A percentile compares a stretch with the other conserved stretches of the same genome.
These are phyloP conservation scores for Priceomyces melissophilus DNA, from an alignment of 805 yeast species.

Conservation along the genomic window DNA sequence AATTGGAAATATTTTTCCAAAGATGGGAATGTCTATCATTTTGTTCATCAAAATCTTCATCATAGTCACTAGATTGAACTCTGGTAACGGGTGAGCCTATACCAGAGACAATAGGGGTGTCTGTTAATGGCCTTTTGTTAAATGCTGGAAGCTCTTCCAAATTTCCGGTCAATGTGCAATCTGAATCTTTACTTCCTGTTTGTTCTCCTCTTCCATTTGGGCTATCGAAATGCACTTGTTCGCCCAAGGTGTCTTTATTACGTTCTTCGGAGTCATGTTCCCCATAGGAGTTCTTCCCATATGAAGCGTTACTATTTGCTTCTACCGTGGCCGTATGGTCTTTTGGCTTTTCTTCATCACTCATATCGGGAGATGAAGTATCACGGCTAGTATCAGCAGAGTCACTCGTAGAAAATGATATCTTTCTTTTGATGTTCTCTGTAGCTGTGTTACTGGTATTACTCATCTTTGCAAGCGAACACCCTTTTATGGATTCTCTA, in stretches of 20 bases:
- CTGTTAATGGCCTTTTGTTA: conserved; percentile 69
- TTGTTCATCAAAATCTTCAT: conserved; percentile 18
- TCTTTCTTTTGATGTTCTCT: conserved; percentile 9
- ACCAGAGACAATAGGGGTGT: conserved; percentile 64
- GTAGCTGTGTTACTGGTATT: too few relatives aligned
- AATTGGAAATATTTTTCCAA: conserved; percentile 34
- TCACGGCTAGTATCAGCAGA: conserved; percentile 6
- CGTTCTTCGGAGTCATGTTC: too few relatives aligned
- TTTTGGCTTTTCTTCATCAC: conserved; percentile 5
- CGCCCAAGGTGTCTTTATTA: too few relatives aligned
- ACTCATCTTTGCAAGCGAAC: too few relatives aligned
- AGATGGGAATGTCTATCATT: conserved; percentile 7
- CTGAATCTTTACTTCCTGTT: neutral
- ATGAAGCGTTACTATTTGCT: conserved; percentile 3
- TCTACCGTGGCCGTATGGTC: conserved; percentile 7
- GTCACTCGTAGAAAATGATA: conserved; percentile 13
- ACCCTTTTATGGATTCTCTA: too few relatives aligned
- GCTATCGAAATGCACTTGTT: conserved; percentile 1
- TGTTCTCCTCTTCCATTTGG: neutral
- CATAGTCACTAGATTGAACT: conserved; percentile 26
- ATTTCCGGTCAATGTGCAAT: neutral
- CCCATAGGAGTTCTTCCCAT: too few relatives aligned
- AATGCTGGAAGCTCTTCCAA: conserved; percentile 46
- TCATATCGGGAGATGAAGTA: conserved; percentile 2
- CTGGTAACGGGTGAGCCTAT: conserved; percentile 50